Base-by-base conservation (phyloP, 768 basidiomycete genomes). In the Termitomyces sp. region DNA sequence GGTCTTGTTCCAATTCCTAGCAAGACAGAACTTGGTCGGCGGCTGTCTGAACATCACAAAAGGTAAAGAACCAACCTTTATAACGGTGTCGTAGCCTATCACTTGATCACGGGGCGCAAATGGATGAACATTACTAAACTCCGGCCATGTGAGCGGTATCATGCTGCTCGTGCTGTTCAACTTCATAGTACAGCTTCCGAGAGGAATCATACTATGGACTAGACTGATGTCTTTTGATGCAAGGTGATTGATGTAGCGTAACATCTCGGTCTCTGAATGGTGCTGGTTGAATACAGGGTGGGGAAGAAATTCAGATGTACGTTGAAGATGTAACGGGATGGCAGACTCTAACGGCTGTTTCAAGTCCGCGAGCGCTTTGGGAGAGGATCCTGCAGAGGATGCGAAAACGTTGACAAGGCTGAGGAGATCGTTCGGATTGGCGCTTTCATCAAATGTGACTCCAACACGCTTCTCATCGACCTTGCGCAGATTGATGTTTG, bases 231-330 rank as follows among this genome's bases (percentile, higher is more conserved):
- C 97, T 76, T 98, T 98, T 38, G 87, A 87, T 59, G 94, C 91
- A 50, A 99, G 83, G 64, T 94, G 89, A 74, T 92, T 85, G 67
- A 98, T 92, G 72, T 98, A 97, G 38, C 97, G 93, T 35, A 99
- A 78, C 90, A 99, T 94, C 74, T 98, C 94, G 0, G 97, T 99
- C 77, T 99, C 97, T 5, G 94, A 96, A 70, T 98, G 96, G 67
- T 98, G 90, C 55, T 88, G 85, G 78, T 98, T 98, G 78, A 96
- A 99, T 40, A 97, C 92, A 1, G 91, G 82, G 69, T 99, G 92
- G 0, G 84, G 81, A 11, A 99, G 79, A 73, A 85, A 91, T 43
- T 81, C 73, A 2, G 90, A 88, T 2, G 78, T 84, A 44, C 87
- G 86, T 48, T 70, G 76, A 52, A 90, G 75, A 32, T 66, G 61